phyloP scores from a whole-genome alignment of 441 rosid species.

The Pelargonium exstipulatum region DNA sequence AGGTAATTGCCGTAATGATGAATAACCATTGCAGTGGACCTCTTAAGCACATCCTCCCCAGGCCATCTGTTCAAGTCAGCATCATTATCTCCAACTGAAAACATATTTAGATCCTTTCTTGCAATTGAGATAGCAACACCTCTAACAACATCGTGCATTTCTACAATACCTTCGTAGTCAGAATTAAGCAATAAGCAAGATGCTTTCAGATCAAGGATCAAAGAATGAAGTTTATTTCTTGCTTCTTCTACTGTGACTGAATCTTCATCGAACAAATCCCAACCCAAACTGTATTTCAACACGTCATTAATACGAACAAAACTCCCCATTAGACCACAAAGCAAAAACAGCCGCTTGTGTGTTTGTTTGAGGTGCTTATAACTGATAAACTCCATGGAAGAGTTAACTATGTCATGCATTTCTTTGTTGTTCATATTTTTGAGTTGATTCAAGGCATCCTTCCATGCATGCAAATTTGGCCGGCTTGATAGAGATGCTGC shows the following conservation, averaged over 20 bases:
- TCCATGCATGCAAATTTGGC: constrained; percentile 19
- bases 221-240: constrained; percentile 10
- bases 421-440: neutral
- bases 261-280: constrained; percentile 20
- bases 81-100: neutral
- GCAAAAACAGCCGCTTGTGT: constrained; percentile 20
- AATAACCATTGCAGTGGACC: neutral
- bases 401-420: neutral
- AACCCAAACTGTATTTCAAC: constrained; percentile 25
- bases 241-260: constrained; percentile 21
- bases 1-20: neutral
- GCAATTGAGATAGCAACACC: constrained; percentile 27
- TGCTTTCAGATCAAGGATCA: constrained; percentile 26
- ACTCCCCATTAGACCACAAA: constrained; percentile 18
- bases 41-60: neutral
- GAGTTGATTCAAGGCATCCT: constrained; percentile 13
- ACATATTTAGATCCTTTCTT: neutral
- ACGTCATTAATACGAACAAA: constrained; percentile 5
- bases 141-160: constrained; percentile 28
- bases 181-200: constrained; percentile 23
- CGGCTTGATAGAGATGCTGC: no score
- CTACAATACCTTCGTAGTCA: constrained; percentile 7
- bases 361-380: constrained; percentile 19
- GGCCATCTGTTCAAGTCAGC: neutral
- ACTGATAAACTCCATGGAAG: constrained; percentile 21